Base-by-base conservation (phyloP, 371 early-diverging fungal species). In the Mucor mucedo region DNA sequence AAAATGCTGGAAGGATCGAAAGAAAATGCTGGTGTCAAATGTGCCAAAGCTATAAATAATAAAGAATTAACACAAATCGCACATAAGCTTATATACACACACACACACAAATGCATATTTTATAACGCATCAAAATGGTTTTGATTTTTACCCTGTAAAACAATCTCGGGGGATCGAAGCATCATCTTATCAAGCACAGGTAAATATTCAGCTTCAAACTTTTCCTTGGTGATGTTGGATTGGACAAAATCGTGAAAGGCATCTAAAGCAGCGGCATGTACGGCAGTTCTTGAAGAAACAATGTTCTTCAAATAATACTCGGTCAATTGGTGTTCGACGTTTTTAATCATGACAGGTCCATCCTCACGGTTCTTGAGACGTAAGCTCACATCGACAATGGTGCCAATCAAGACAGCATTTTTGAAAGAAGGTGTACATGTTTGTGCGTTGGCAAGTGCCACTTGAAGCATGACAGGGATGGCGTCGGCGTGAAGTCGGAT, bases 111-210 rank as follows among this genome's bases (percentile, higher is more conserved):
- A 21, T 21, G 21, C 21, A 21, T 21, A 21, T 21, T 21, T 21
- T 21, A 21, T 21, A 21, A 21, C 21, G 21, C 21, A 21, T 21
- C 21, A 21, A 21, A 21, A 21, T 1, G 21, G 21, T 21, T 21
- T 21, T 21, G 21, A 21, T 21, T 21, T 14, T 60, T 72, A 87
- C 90, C 78, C 67, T 77, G 79, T 52, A 95, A 83, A 13, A 89
- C 90, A 58, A 91, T 77, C 66, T 96, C 97, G 14, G 97, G 96
- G 5, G 95, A 90, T 50, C 96, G 86, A 58, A 97, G 84, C 69
- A 95, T 82, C 72, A 93, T 84, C 56, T 91, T 89, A 48, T 94
- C 90, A 57, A 82, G 63, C 10, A 75, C 83, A 27, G 84, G 90
- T 27, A 79, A 80, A 59, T 84, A 73, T 27, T 85, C 76, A 28